phyloP scores from a whole-genome alignment of 2,329 filamentous ascomycete species.

The Bipolaris cookei region DNA sequence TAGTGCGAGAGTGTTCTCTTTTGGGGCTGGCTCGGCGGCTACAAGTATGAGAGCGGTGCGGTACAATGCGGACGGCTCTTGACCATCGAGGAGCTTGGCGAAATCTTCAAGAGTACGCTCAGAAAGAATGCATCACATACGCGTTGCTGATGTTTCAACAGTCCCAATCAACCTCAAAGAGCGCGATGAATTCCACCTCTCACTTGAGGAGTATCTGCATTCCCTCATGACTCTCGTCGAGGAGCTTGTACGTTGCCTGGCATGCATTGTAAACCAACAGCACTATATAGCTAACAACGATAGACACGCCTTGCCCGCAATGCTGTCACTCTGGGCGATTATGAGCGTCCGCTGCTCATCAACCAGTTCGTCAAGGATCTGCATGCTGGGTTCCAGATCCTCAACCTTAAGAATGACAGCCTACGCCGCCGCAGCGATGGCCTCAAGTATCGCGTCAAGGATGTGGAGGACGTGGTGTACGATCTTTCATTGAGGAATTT shows the following conservation, averaged over 20 bases:
- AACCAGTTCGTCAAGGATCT: slow-evolving; percentile 93
- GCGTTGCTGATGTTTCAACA: slow-evolving; percentile 45
- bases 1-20: slow-evolving; percentile 65
- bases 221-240: slow-evolving; percentile 86
- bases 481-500: slow-evolving; percentile 88
- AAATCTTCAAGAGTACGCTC: slow-evolving; percentile 71
- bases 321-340: slow-evolving; percentile 89
- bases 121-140: slow-evolving; percentile 2
- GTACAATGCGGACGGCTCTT: slow-evolving; percentile 69
- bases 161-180: slow-evolving; percentile 93
- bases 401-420: slow-evolving; percentile 96
- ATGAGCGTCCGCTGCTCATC: slow-evolving; percentile 83
- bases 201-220: slow-evolving; percentile 95
- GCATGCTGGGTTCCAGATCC: slow-evolving; percentile 92
- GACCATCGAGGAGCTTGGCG: slow-evolving; percentile 86
- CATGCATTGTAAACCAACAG: not conserved
- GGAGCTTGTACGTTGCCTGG: slow-evolving; percentile 67
- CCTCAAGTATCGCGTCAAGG: slow-evolving; percentile 97
- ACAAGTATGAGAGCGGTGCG: slow-evolving; percentile 60
- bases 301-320: slow-evolving; percentile 87
- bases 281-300: slow-evolving; percentile 9
- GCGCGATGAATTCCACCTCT: slow-evolving; percentile 88
- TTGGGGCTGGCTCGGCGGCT: slow-evolving; percentile 80
- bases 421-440: slow-evolving; percentile 86
- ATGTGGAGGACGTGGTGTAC: slow-evolving; percentile 97